These are phyloP conservation scores for Styphnolobium japonicum DNA, from an alignment of 306 rosid genomes.

Conservation along the genomic window DNA sequence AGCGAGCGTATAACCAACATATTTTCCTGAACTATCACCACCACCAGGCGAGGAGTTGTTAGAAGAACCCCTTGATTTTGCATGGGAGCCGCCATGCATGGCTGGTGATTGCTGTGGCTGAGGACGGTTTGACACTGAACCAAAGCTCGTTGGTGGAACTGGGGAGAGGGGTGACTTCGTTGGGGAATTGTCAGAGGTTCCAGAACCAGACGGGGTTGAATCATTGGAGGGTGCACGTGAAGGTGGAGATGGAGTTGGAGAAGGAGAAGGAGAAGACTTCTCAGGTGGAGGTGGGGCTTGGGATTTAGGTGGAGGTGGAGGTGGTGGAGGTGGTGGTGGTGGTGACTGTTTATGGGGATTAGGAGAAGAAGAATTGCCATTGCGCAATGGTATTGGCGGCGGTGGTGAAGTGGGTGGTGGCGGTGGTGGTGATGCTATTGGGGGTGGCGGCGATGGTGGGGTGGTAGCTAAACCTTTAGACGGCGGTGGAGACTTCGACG, in stretches of 20 bases:
- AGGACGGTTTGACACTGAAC: not conserved
- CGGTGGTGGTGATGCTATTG: not conserved
- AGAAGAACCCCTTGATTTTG: not conserved
- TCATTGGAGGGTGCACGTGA: not conserved
- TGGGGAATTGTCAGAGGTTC: not conserved
- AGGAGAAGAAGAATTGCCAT: not conserved
- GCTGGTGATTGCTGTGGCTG: not conserved
- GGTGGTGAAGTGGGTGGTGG: not conserved
- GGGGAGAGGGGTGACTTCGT: not conserved
- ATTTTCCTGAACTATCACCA: slow-evolving; percentile 25
- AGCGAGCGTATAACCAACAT: slow-evolving; percentile 44
- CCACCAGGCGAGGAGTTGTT: not conserved
- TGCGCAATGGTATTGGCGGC: not conserved
- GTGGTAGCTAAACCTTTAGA: not conserved
- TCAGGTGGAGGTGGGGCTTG: slow-evolving; percentile 14
- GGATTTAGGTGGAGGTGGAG: slow-evolving; percentile 19
- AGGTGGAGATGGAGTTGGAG: too few species aligned
- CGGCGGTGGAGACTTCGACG: not conserved
- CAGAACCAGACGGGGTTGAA: not conserved
- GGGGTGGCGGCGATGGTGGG: not conserved
- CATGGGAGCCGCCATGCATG: not conserved
- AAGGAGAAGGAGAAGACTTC: not conserved
- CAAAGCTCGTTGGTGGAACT: not conserved
- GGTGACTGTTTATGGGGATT: slow-evolving; percentile 1
- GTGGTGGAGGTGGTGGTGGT: slow-evolving; percentile 21